These are phyloP conservation scores for Neurospora terricola DNA, from an alignment of 495 filamentous ascomycete genomes.

Conservation along the genomic window DNA sequence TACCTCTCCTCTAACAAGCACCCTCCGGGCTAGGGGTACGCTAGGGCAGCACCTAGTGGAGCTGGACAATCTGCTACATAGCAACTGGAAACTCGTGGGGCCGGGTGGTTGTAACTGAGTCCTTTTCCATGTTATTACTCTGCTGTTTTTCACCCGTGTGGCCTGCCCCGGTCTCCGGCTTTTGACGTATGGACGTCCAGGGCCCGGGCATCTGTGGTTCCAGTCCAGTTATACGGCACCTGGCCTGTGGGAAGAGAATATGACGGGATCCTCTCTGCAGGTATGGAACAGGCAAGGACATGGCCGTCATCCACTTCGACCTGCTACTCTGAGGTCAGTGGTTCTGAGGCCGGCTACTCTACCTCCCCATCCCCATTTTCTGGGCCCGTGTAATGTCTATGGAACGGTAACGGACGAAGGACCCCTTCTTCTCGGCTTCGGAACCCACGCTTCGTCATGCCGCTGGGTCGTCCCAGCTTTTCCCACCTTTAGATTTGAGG, in stretches of 20 bases:
- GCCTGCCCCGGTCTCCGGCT: background rate
- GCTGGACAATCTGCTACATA: background rate
- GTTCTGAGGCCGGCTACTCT: background rate
- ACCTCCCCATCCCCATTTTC: background rate
- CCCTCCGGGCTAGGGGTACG: background rate
- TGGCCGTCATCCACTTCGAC: background rate
- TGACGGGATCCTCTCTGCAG: background rate
- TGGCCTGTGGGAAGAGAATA: background rate
- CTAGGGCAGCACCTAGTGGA: background rate
- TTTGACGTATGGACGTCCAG: background rate
- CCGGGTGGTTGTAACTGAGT: background rate
- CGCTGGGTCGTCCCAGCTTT: background rate
- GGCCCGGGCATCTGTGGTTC: background rate
- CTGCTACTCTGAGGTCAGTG: background rate
- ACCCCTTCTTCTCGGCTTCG: background rate
- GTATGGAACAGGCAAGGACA: background rate
- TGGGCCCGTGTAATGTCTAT: background rate
- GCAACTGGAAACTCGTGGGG: background rate
- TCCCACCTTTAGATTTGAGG: background rate
- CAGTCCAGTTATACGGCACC: background rate
- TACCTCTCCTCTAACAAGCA: background rate
- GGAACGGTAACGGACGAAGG: background rate
- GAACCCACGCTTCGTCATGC: background rate
- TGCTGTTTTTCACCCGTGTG: background rate
- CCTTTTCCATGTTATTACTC: background rate